Conservation (phyloP, 805 yeast species). For the Alloascoidea africana region DNA sequence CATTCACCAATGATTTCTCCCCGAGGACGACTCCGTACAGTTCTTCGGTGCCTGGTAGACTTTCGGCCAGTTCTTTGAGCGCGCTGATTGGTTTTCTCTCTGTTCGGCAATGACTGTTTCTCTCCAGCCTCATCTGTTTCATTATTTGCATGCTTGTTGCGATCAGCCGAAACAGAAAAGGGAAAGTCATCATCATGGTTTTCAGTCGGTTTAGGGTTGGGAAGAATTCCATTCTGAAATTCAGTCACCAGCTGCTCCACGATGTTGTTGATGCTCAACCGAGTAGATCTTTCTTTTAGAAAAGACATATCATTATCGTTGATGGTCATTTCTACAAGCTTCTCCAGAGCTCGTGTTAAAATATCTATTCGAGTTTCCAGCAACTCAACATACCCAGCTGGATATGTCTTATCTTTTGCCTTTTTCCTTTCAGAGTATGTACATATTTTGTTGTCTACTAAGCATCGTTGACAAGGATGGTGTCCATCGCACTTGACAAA, state of each 20-base stretch:
- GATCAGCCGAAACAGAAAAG: neutral
- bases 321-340: slow-evolving; percentile 11
- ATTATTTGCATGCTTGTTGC: neutral
- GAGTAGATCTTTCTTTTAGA: slow-evolving; percentile 5
- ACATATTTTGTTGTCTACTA: slow-evolving; percentile 39
- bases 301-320: slow-evolving; percentile 10
- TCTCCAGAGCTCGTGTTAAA: slow-evolving; percentile 33
- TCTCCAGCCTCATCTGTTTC: neutral
- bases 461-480: slow-evolving; percentile 33
- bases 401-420: slow-evolving; percentile 37
- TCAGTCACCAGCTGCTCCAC: slow-evolving; percentile 9
- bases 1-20: neutral
- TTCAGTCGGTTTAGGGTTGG: neutral
- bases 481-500: slow-evolving; percentile 26
- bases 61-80: neutral
- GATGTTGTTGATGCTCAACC: slow-evolving; percentile 11
- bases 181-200: neutral
- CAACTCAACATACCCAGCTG: slow-evolving; percentile 47
- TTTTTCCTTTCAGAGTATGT: slow-evolving; percentile 39
- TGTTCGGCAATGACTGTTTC: neutral
- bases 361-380: slow-evolving; percentile 42
- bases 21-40: slow-evolving; percentile 1
- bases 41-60: neutral
- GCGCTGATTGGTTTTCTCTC: neutral
- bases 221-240: neutral